phyloP scores from a whole-genome alignment of 805 yeast species.

The Candida berthetii region DNA sequence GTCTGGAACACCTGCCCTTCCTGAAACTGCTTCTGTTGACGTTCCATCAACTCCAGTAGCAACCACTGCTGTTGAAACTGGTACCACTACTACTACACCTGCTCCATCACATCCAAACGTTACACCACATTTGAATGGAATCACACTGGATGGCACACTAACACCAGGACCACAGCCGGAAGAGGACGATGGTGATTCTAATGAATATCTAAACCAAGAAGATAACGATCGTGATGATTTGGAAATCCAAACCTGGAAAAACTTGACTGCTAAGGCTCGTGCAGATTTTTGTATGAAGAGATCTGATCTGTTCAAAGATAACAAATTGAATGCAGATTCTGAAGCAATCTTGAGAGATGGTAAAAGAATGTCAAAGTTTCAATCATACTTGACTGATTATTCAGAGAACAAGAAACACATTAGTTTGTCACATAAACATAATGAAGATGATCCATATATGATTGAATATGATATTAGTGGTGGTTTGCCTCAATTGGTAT shows the following conservation, averaged over 20 bases:
- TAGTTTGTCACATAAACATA: slow-evolving; percentile 20
- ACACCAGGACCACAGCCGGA: neutral
- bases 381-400: slow-evolving; percentile 23
- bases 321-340: slow-evolving; percentile 55
- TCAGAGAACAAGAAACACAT: slow-evolving; percentile 25
- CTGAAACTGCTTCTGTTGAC: too few species aligned
- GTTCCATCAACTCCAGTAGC: neutral
- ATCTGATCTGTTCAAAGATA: slow-evolving; percentile 55
- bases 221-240: slow-evolving; percentile 63
- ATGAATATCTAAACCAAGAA: slow-evolving; percentile 37
- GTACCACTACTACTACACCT: neutral
- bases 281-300: slow-evolving; percentile 70
- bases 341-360: slow-evolving; percentile 66
- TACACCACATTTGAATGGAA: neutral
- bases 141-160: too few species aligned
- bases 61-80: neutral
- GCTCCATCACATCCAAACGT: slow-evolving; percentile 10
- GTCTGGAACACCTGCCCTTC: neutral
- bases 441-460: slow-evolving; percentile 43
- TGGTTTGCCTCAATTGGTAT: slow-evolving; percentile 63
- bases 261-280: slow-evolving; percentile 71
- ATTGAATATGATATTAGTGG: slow-evolving; percentile 83
- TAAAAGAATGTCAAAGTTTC: slow-evolving; percentile 56
- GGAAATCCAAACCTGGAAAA: slow-evolving; percentile 79
- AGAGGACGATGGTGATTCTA: slow-evolving; percentile 29